A percentile compares a stretch with the other conserved stretches of the same genome.
These are phyloP conservation scores for Spathaspora girioi DNA, from an alignment of 805 yeast genomes.

Conservation along the genomic window DNA sequence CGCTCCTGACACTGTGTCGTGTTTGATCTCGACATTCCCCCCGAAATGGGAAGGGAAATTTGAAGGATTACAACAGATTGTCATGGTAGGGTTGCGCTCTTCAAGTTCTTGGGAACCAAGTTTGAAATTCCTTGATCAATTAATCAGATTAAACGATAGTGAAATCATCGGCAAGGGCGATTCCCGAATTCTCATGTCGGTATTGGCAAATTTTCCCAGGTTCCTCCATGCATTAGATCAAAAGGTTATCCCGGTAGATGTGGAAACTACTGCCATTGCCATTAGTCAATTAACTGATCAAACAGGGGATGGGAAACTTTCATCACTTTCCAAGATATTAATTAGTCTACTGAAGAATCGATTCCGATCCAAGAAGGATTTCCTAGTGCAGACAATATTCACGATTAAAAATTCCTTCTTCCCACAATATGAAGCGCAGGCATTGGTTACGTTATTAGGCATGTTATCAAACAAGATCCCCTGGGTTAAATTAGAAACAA, in stretches of 20 bases:
- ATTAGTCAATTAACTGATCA: constrained; percentile 60
- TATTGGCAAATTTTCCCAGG: constrained; percentile 79
- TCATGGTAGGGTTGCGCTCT: constrained; percentile 81
- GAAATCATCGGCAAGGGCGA: constrained; percentile 74
- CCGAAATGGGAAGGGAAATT: constrained; percentile 94
- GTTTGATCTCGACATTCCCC: constrained; percentile 84
- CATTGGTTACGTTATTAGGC: constrained; percentile 73
- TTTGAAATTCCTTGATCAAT: constrained; percentile 65
- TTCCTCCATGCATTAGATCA: constrained; percentile 75
- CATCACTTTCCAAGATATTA: constrained; percentile 65
- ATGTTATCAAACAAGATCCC: constrained; percentile 68
- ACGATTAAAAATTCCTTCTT: constrained; percentile 68
- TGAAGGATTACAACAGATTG: constrained; percentile 78
- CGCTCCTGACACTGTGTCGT: constrained; percentile 78
- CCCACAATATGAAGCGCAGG: constrained; percentile 69
- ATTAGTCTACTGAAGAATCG: constrained; percentile 72
- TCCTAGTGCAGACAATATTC: constrained; percentile 73
- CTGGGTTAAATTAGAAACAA: constrained; percentile 80
- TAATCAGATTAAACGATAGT: constrained; percentile 65
- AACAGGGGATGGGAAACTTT: constrained; percentile 35
- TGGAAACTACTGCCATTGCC: constrained; percentile 37
- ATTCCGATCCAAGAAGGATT: constrained; percentile 89
- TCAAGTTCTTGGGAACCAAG: constrained; percentile 76
- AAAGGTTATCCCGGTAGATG: constrained; percentile 45
- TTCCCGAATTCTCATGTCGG: constrained; percentile 63